Evolutionary conservation across 2,329 filamentous ascomycete genomes (phyloP), one percentile per base, ranked within the genome.

Genomic region (Colletotrichum coccodes): DNA sequence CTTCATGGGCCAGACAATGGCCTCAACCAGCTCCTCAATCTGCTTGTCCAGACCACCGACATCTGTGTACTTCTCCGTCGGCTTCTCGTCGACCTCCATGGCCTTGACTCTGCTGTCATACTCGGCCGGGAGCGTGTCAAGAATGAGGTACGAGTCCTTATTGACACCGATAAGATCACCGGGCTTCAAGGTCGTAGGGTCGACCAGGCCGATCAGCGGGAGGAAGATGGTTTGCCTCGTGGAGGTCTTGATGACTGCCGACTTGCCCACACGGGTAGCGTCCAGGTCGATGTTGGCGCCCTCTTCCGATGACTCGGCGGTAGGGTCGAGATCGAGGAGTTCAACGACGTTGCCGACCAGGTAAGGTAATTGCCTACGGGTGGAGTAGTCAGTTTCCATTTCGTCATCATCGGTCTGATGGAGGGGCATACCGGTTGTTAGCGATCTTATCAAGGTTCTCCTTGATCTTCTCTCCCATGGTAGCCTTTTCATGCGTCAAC

Each of bases 41-140:
- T 99, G 96, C 85, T 99, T 99, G 83, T 98, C 95, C 76, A 99
- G 82, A 59, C 96, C 96, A 83, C 96, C 96, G 16, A 99, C 97
- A 84, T 99, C 96, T 62, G 92, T 96, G 84, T 99, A 99, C 84
- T 98, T 97, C 83, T 99, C 96, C 44, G 95, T 98, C 11, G 96
- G 97, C 87, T 99, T 99, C 88, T 99, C 97, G 77, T 99, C 96
- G 8, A 99, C 96, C 85, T 99, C 97, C 96, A 99, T 99, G 40
- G 97, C 97, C 86, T 99, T 99, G 73, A 99, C 96, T 81, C 96
- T 91, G 83, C 95, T 98, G 79, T 99, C 96, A 78, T 99, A 99
- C 81, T 99, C 97, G 53, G 96, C 96, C 1, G 96, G 96, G 73
- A 99, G 87, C 28, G 96, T 99, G 79, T 99, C 97, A 66, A 99